Evolutionary conservation across 202 grass and related monocot genomes (phyloP).

Genomic region (Bolboschoenoplectus hybrid): DNA sequence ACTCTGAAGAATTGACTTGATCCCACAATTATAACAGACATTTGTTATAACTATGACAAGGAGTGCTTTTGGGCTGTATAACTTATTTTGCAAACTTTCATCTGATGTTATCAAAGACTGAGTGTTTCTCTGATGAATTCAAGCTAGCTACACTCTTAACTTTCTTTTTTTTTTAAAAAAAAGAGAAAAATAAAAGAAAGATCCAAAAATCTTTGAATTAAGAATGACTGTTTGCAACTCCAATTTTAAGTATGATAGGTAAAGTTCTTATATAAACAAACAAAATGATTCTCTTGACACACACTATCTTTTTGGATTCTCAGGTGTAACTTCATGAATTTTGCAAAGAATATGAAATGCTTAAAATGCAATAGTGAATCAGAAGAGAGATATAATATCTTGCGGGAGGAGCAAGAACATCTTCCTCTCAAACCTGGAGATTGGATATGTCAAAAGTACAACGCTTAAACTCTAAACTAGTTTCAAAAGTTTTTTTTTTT

Average conservation of each 20-base stretch:
- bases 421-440: constrained; percentile 97
- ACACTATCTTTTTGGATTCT: constrained; percentile 21
- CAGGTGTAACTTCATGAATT: constrained; percentile 97
- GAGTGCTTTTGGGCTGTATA: neutral
- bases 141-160: neutral
- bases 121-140: neutral
- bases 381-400: constrained; percentile 66
- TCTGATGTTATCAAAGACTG: neutral
- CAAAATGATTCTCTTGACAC: neutral
- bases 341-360: constrained; percentile 92
- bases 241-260: neutral
- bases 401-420: constrained; percentile 73
- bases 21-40: neutral
- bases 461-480: neutral
- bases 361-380: constrained; percentile 84
- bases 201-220: neutral
- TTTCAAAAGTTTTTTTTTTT: neutral
- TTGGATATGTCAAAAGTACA: constrained; percentile 91
- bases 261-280: neutral
- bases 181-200: neutral
- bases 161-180: neutral
- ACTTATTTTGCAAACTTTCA: neutral
- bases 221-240: neutral
- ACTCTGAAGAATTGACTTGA: neutral
- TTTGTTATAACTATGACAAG: neutral